phyloP scores from a whole-genome alignment of 208 protist genomes.

The Leishmania mexicana region DNA sequence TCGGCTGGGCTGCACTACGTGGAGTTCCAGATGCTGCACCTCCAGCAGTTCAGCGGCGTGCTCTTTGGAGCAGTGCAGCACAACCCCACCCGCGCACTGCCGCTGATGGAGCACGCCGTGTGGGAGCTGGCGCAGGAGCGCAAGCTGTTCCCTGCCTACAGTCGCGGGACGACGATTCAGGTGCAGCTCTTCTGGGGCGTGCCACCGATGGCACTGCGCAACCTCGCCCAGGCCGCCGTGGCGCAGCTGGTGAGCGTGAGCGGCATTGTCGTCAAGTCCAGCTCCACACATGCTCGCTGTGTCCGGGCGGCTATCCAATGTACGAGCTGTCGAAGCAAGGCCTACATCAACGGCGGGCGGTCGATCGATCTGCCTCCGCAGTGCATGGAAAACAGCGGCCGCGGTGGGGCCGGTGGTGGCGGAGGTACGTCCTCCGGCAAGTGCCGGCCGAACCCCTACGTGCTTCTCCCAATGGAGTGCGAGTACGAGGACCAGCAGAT shows the following conservation, averaged over 20 bases:
- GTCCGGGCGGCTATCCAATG: slow-evolving; percentile 90
- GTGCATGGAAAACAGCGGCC: slow-evolving; percentile 85
- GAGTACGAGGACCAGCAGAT: slow-evolving; percentile 94
- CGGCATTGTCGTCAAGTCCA: slow-evolving; percentile 92
- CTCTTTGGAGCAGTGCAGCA: slow-evolving; percentile 76
- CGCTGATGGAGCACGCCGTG: slow-evolving; percentile 84
- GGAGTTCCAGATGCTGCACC: slow-evolving; percentile 85
- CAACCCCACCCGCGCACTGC: slow-evolving; percentile 72
- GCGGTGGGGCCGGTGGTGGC: slow-evolving; percentile 27
- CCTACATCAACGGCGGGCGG: slow-evolving; percentile 78
- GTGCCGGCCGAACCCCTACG: slow-evolving; percentile 94
- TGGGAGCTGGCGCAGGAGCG: slow-evolving; percentile 80
- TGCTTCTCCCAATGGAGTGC: slow-evolving; percentile 92
- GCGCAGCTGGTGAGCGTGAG: slow-evolving; percentile 83
- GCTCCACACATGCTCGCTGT: slow-evolving; percentile 79
- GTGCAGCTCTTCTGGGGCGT: slow-evolving; percentile 90
- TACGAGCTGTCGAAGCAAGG: slow-evolving; percentile 88
- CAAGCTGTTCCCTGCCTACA: slow-evolving; percentile 63
- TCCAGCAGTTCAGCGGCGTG: slow-evolving; percentile 82
- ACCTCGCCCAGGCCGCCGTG: slow-evolving; percentile 78
- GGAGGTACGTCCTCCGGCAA: slow-evolving; percentile 31
- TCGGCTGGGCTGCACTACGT: slow-evolving; percentile 82
- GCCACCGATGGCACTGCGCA: slow-evolving; percentile 75
- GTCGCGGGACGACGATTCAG: slow-evolving; percentile 78
- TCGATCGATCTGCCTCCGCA: slow-evolving; percentile 81